These are phyloP conservation scores for Podila verticillata DNA, from an alignment of 192 early-diverging fungal genomes.

Conservation along the genomic window DNA sequence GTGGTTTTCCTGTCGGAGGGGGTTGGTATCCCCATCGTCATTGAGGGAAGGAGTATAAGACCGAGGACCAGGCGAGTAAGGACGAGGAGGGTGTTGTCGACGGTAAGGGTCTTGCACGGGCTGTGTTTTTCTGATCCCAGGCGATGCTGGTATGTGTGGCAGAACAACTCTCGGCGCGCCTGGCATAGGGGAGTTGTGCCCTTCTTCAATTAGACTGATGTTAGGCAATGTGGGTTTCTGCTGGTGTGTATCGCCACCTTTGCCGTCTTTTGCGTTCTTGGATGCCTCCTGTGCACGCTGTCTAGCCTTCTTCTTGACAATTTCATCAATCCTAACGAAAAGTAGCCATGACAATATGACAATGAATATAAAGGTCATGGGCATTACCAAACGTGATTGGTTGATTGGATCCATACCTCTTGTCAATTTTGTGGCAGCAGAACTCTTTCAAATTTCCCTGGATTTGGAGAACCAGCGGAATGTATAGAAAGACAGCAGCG, in stretches of 20 bases:
- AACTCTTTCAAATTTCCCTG: slow-evolving; percentile 92
- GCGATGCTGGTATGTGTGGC: background rate
- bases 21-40: background rate
- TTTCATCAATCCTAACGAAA: slow-evolving; percentile 51
- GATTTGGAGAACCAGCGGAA: slow-evolving; percentile 81
- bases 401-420: slow-evolving; percentile 64
- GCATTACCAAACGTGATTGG: no score
- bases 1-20: background rate
- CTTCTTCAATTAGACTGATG: slow-evolving; percentile 3
- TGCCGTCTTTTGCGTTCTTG: background rate
- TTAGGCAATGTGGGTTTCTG: slow-evolving; percentile 16
- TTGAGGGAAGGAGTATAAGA: background rate
- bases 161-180: background rate
- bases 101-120: background rate
- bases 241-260: background rate
- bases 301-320: slow-evolving; percentile 51
- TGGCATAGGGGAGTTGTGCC: background rate
- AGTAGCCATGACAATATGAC: no score
- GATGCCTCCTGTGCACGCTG: slow-evolving; percentile 35
- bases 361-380: no score
- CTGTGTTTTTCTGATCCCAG: background rate
- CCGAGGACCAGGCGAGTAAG: background rate
- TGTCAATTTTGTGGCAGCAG: slow-evolving; percentile 89
- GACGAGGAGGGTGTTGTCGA: background rate
- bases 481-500: slow-evolving; percentile 72